These are phyloP conservation scores for Melampsora abietis-canadensis DNA, from an alignment of 1,284 basidiomycete species.

Conservation along the genomic window DNA sequence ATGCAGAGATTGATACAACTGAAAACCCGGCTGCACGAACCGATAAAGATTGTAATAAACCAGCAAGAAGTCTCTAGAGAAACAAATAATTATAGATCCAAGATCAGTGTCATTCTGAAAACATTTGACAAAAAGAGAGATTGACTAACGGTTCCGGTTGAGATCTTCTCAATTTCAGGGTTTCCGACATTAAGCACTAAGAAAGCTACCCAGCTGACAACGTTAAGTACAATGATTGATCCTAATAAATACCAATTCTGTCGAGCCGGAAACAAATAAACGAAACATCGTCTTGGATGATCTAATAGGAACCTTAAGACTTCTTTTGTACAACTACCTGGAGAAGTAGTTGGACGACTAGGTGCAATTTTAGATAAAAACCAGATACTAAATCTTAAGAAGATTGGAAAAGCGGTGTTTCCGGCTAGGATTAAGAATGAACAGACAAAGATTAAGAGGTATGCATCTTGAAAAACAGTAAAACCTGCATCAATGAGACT, in stretches of 20 bases:
- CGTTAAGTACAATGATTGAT: conserved; percentile 69
- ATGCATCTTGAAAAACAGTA: conserved; percentile 63
- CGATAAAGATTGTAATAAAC: conserved; percentile 58
- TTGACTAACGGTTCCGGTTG: conserved; percentile 60
- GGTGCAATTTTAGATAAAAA: conserved; percentile 65
- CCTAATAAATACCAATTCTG: conserved; percentile 88
- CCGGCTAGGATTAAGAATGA: conserved; percentile 9
- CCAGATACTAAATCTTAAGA: conserved; percentile 61
- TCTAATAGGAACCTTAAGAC: conserved; percentile 88
- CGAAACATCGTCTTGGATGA: conserved; percentile 88
- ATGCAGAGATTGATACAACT: conserved; percentile 47
- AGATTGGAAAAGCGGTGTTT: conserved; percentile 48
- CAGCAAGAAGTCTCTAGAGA: conserved; percentile 56
- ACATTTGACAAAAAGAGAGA: conserved; percentile 56
- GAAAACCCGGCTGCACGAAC: conserved; percentile 71
- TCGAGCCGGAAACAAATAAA: conserved; percentile 83
- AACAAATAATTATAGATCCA: too few relatives aligned
- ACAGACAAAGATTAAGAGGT: conserved; percentile 63
- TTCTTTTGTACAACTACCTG: conserved; percentile 59
- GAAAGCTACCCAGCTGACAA: conserved; percentile 82
- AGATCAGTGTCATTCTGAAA: not conserved
- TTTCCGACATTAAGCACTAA: conserved; percentile 83
- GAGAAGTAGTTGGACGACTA: conserved; percentile 57
- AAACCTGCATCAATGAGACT: conserved; percentile 41
- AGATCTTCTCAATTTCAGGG: conserved; percentile 66